phyloP scores from a whole-genome alignment of 495 filamentous ascomycete genomes.

The Melanomma pulvis-pyrius region DNA sequence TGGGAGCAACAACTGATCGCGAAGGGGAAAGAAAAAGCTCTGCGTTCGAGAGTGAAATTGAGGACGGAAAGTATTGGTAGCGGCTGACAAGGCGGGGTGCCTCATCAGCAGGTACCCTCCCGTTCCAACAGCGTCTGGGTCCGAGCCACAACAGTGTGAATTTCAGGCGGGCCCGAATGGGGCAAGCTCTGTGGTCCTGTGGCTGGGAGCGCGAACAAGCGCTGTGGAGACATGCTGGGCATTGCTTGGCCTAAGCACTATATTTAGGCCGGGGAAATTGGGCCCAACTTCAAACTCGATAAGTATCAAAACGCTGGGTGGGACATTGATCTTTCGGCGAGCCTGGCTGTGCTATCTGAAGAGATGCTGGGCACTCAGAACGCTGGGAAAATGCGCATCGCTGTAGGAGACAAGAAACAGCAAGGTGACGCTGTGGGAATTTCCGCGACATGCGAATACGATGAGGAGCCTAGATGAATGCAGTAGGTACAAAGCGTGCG shows the following conservation, averaged over 20 bases:
- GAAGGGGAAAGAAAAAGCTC: no score
- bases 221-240: constrained; percentile 1
- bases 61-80: no score
- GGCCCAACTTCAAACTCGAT: constrained; percentile 11
- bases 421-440: no score
- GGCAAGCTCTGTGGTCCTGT: neutral
- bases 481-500: no score
- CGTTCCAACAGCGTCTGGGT: neutral
- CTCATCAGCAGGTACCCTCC: neutral
- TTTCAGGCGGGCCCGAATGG: neutral
- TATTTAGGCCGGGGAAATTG: neutral
- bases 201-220: neutral
- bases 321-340: neutral
- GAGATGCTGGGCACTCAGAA: neutral
- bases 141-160: neutral
- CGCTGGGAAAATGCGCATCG: neutral
- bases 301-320: neutral
- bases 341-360: neutral
- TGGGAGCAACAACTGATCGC: no score
- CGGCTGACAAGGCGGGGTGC: neutral
- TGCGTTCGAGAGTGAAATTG: no score
- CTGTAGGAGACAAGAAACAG: neutral
- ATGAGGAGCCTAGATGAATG: no score
- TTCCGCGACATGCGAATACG: no score
- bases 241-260: neutral